Percentiles rank a stretch among this genome's conserved stretches.
These are phyloP conservation scores for Mortierella sp. DNA, from an alignment of 371 early-diverging fungal genomes.

Conservation along the genomic window DNA sequence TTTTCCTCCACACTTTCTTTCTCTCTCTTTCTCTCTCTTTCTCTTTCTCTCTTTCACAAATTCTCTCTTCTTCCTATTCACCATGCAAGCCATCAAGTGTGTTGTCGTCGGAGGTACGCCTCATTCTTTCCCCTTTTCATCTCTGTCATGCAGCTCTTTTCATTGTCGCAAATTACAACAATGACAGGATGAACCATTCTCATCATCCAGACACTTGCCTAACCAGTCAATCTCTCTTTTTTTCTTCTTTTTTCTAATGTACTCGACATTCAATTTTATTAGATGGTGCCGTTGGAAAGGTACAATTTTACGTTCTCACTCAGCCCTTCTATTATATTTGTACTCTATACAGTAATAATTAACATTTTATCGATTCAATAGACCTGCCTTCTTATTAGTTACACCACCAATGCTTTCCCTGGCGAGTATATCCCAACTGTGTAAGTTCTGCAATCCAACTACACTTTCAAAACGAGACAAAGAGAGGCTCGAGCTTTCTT, in stretches of 20 bases:
- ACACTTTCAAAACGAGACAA: too few species aligned
- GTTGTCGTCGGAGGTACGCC: slow-evolving; percentile 17
- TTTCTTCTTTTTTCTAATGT: not conserved
- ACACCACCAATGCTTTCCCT: slow-evolving; percentile 98
- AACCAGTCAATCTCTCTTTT: not conserved
- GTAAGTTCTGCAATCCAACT: slow-evolving; percentile 66
- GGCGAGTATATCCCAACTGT: slow-evolving; percentile 98
- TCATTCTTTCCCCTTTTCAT: not conserved
- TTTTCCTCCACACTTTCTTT: not conserved
- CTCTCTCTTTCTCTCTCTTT: not conserved
- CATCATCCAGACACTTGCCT: not conserved
- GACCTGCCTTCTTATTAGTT: slow-evolving; percentile 95
- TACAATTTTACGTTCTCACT: not conserved
- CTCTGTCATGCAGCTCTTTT: not conserved
- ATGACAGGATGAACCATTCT: too few species aligned
- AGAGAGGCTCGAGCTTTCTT: too few species aligned
- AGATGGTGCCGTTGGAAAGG: slow-evolving; percentile 59
- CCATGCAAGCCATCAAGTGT: slow-evolving; percentile 23
- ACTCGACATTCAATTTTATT: not conserved
- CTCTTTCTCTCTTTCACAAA: not conserved
- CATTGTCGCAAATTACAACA: too few species aligned
- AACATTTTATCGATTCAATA: slow-evolving; percentile 45
- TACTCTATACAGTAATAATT: not conserved
- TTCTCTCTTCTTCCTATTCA: not conserved
- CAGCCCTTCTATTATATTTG: not conserved